Evolutionary conservation across 2,329 filamentous ascomycete species (phyloP), one percentile per base, ranked within the genome.

Genomic region (Fusarium clavum): DNA sequence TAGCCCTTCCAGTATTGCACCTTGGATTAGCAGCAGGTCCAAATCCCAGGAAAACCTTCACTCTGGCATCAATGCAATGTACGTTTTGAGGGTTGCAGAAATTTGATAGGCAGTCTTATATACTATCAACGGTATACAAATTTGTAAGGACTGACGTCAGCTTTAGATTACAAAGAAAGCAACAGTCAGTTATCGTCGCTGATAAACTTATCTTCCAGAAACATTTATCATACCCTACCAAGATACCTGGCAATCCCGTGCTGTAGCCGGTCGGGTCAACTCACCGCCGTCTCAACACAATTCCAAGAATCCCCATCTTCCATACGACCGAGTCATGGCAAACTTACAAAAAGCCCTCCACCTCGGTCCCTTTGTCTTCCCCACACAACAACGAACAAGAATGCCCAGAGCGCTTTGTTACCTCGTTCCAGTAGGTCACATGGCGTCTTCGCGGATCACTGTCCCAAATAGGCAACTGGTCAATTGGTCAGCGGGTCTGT

Each of bases 381-480:
- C 18, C 7, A 38, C 34, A 38, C 6, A 38, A 38, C 34, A 38
- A 38, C 34, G 18, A n/a, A 38, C 34, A n/a, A n/a, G 12, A 14
- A 6, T 48, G 41, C 44, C 44, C 25, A 30, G 56, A 30, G 11
- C 24, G 38, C 13, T 34, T 40, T 30, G 44, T 44, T 40, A 20
- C 34, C 59, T 53, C 25, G 8, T 34, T 43, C 13, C 20, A 27
- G 45, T 12, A 40, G 59, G 57, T 53, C 20, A 44, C 13, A 38
- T 27, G 46, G n/a, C 13, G 11, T 45, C 8, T 40, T 30, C 34
- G 57, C 57, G 38, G 59, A 30, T 11, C 10, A 30, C 14, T 61
- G 7, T 40, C 57, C 14, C 8, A 12, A 45, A 61, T 16, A 62
- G 59, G 59, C 24, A 61, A 44, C 45, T 62, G 38, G 6, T 0